phyloP scores from a whole-genome alignment of 257 asterid genomes.

The Voacanga thouarsii region DNA sequence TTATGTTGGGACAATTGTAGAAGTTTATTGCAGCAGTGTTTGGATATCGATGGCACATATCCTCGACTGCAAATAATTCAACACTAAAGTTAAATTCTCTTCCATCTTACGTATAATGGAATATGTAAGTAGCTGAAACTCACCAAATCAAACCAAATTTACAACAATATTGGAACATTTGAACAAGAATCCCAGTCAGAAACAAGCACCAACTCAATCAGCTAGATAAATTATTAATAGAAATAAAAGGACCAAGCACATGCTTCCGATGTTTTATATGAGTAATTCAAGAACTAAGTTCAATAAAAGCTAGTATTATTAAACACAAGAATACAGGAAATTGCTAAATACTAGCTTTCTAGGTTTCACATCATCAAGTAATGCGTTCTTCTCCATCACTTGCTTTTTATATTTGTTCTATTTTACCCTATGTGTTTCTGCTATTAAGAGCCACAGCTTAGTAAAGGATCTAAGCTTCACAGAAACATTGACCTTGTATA shows the following conservation, averaged over 20 bases:
- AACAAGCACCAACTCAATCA: background rate
- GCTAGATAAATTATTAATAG: background rate
- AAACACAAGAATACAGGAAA: background rate
- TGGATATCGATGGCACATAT: constrained; percentile 83
- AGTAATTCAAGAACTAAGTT: background rate
- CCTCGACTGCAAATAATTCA: constrained; percentile 51
- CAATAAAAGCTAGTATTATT: background rate
- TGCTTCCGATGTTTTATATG: background rate
- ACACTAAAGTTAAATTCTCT: constrained; percentile 12
- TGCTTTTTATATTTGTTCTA: background rate
- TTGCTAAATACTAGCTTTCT: background rate
- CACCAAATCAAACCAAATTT: background rate
- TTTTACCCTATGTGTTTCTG: no score
- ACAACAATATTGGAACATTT: background rate
- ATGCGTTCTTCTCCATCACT: background rate
- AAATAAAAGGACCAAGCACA: background rate
- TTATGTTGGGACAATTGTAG: constrained; percentile 59
- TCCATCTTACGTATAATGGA: background rate
- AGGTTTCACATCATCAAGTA: background rate
- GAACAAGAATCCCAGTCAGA: background rate
- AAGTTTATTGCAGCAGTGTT: constrained; percentile 77
- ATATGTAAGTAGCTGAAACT: background rate
- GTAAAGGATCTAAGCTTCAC: no score
- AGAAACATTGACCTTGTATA: no score
- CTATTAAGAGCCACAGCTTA: background rate